phyloP scores from a whole-genome alignment of 257 asterid genomes.

The Marsdenia floribunda region DNA sequence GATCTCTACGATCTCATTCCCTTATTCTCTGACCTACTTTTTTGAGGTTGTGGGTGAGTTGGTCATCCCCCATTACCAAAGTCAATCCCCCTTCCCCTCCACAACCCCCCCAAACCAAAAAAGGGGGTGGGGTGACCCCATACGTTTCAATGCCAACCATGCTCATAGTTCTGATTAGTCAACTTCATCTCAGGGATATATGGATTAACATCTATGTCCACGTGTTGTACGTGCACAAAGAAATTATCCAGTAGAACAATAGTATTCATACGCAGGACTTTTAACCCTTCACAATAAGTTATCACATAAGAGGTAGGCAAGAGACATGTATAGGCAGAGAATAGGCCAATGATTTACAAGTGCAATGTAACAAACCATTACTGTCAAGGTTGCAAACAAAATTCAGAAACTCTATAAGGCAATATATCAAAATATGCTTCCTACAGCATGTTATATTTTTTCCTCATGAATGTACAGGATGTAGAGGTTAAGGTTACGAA shows the following conservation, averaged over 20 bases:
- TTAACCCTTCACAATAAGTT: not conserved
- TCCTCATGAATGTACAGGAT: not conserved
- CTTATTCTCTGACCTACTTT: not conserved
- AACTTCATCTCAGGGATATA: not conserved
- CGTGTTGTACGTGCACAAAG: not conserved
- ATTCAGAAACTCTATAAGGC: not conserved
- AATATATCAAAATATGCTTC: not conserved
- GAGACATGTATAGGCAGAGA: not conserved
- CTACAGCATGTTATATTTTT: not conserved
- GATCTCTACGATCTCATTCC: not conserved
- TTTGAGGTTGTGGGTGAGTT: too few species aligned
- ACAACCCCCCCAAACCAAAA: not conserved
- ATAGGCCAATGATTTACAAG: not conserved
- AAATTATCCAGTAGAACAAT: not conserved
- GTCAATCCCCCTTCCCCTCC: not conserved
- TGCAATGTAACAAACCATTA: not conserved
- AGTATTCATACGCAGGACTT: not conserved
- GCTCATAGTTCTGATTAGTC: not conserved
- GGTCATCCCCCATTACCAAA: too few species aligned
- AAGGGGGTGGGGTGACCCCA: not conserved
- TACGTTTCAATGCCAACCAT: not conserved
- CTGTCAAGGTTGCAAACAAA: not conserved
- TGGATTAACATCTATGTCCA: not conserved
- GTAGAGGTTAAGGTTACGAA: not conserved
- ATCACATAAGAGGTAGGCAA: not conserved